phyloP scores from a whole-genome alignment of 192 early-diverging fungal species.

The Rhizophagus clarus region DNA sequence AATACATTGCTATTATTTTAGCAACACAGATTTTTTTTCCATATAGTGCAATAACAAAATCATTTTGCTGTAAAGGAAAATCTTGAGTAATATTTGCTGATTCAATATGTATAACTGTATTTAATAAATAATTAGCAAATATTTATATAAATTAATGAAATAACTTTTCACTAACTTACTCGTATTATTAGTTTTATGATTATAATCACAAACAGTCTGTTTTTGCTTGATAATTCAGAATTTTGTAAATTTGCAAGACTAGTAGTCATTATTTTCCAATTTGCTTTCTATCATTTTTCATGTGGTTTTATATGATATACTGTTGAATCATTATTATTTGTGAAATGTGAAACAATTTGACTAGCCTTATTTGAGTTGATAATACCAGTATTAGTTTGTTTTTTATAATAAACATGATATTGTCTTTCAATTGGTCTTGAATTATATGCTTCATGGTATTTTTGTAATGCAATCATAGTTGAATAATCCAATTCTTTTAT shows the following conservation, averaged over 20 bases:
- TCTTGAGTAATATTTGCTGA: no score
- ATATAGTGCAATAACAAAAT: no score
- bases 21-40: no score
- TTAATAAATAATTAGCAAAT: no score
- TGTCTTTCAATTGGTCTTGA: background rate
- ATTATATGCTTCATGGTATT: background rate
- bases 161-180: no score
- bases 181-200: background rate
- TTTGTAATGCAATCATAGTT: background rate
- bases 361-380: background rate
- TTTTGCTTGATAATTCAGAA: background rate
- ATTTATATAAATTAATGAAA: no score
- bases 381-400: background rate
- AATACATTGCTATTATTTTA: no score
- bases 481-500: background rate
- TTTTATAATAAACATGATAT: background rate
- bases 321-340: background rate
- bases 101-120: no score
- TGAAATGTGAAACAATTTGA: background rate
- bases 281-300: background rate
- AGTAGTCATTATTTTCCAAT: background rate
- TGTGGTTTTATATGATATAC: background rate
- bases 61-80: no score
- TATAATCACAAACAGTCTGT: background rate
- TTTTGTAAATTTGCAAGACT: background rate